phyloP scores from a whole-genome alignment of 2,329 filamentous ascomycete genomes.

The Fusarium sp. region DNA sequence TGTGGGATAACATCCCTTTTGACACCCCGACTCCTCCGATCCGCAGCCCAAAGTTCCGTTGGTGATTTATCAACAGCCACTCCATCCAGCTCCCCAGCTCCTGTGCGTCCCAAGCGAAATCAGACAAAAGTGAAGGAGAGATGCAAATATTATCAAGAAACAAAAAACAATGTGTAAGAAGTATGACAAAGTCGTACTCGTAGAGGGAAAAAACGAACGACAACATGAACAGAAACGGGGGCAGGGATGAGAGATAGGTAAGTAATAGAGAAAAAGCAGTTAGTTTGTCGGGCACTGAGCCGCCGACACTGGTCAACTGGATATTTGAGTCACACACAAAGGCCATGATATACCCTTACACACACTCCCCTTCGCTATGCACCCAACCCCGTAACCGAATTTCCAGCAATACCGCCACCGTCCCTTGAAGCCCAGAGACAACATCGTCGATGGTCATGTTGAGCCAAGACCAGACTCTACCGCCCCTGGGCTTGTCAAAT shows the following conservation, averaged over 20 bases:
- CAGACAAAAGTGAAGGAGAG: constrained; percentile 36
- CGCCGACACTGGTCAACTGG: constrained; percentile 50
- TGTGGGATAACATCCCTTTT: constrained; percentile 44
- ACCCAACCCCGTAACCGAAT: constrained; percentile 57
- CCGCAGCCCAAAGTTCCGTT: constrained; percentile 38
- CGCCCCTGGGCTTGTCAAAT: constrained; percentile 52
- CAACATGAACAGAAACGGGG: constrained; percentile 36
- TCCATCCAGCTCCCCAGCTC: constrained; percentile 50
- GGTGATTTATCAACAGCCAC: constrained; percentile 29
- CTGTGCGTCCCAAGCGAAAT: constrained; percentile 46
- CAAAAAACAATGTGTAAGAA: constrained; percentile 29
- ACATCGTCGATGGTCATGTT: constrained; percentile 8
- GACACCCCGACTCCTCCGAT: constrained; percentile 51
- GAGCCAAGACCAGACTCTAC: constrained; percentile 23
- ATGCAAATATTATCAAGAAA: constrained; percentile 34
- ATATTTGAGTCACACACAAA: constrained; percentile 55
- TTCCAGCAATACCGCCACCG: constrained; percentile 59
- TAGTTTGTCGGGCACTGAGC: constrained; percentile 45
- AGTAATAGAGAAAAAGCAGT: constrained; percentile 46
- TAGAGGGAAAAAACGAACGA: constrained; percentile 21
- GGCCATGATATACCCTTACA: constrained; percentile 59
- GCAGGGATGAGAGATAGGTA: constrained; percentile 35
- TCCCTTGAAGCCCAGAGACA: constrained; percentile 37
- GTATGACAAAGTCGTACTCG: constrained; percentile 24
- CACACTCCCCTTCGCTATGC: constrained; percentile 63